These are phyloP conservation scores for Fusarium sp. DNA, from an alignment of 2,329 filamentous ascomycete species.

Conservation along the genomic window DNA sequence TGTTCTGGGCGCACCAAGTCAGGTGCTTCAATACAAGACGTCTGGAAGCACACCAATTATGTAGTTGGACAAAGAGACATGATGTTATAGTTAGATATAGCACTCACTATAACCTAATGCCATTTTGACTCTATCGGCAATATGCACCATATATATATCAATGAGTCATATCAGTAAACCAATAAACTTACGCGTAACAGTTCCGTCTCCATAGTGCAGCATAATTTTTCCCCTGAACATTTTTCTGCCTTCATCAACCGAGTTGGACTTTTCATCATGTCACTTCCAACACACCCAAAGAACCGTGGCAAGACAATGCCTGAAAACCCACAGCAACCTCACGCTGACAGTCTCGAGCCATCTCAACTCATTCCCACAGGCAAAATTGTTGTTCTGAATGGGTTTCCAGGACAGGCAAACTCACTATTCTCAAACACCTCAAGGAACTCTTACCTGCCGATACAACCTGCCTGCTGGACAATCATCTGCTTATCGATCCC, in stretches of 20 bases:
- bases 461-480: slow-evolving; percentile 36
- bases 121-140: too few relatives aligned
- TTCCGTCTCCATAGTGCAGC: not conserved
- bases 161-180: not conserved
- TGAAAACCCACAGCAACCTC: not conserved
- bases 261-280: not conserved
- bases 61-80: too few relatives aligned
- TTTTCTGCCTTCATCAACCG: not conserved
- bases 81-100: too few relatives aligned
- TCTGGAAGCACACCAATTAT: too few relatives aligned
- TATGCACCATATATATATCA: too few relatives aligned
- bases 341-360: not conserved
- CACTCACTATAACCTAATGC: too few relatives aligned
- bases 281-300: not conserved
- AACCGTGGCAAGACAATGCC: not conserved
- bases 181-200: not conserved
- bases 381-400: slow-evolving; percentile 40
- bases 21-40: too few relatives aligned
- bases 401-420: slow-evolving; percentile 44
- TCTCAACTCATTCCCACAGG: not conserved
- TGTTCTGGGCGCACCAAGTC: too few relatives aligned
- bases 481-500: slow-evolving; percentile 44
- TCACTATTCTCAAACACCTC: slow-evolving; percentile 36
- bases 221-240: not conserved
- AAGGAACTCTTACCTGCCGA: slow-evolving; percentile 20